Base-by-base conservation (phyloP, 805 yeast species). In the Schwanniomyces pseudopolymorphus region DNA sequence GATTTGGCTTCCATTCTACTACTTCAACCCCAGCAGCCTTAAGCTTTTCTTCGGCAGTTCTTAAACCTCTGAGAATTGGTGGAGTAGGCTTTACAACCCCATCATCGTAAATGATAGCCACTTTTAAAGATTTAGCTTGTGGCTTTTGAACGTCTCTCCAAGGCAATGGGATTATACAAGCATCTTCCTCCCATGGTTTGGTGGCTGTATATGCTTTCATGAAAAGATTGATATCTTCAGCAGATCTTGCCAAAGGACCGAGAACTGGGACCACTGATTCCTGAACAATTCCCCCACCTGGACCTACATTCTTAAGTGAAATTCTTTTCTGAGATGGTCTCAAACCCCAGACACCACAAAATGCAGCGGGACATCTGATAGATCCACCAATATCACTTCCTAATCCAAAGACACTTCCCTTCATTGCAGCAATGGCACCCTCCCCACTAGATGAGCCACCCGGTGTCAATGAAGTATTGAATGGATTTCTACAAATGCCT, bases 371-470 rank as follows among this genome's bases (percentile, higher is more conserved):
- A 21, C 68, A 61, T 24, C 85, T 70, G 38, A 80, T 79, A 1
- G 81, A 75, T 4, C 84, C 84, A 17, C 82, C 83, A 40, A 78
- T 78, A 45, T 79, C 83, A 44, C 77, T 61, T n/a, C 72, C 73
- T 10, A 67, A 47, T 17, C 70, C 71, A 37, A 53, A 17, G 3
- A 37, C 64, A 16, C 76, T 65, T 9, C 80, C 83, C 7, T 78
- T 76, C 52, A 56, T 60, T 4, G 74, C 75, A n/a, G 70, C 61
- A 25, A 77, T 53, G 1, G 79, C 76, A 22, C 78, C 77, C 51
- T 77, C 81, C 11, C 83, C 84, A 22, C 79, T 77, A 17, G 80
- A 69, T 2, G 82, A 77, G 3, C 84, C 85, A 31, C 84, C 83
- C 6, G 80, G 66, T 5, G 78, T 65, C 47, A 73, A 63, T 5